A percentile compares a stretch with the other conserved stretches of the same genome.
Conservation (phyloP, 225 moss, liverwort and hornwort species). For the Physcomitrium patens region DNA sequence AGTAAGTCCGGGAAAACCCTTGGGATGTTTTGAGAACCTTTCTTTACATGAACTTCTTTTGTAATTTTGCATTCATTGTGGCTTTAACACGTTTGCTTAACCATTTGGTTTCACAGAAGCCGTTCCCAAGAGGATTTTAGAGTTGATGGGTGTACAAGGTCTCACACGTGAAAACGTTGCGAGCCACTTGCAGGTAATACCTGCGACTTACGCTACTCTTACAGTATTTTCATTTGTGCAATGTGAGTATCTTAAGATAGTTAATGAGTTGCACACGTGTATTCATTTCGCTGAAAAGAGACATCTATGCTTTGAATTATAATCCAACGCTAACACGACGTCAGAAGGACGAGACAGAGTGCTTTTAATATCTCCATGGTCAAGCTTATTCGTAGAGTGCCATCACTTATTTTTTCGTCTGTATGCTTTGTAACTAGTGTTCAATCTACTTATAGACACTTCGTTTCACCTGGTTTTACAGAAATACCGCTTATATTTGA, state of each 20-base stretch:
- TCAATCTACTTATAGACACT: conserved; percentile 13
- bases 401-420: background rate
- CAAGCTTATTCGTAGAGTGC: background rate
- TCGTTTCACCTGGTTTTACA: conserved; percentile 31
- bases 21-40: too few relatives aligned
- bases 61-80: background rate
- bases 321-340: too few relatives aligned
- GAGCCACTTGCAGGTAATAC: conserved; percentile 78
- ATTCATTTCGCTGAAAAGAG: too few relatives aligned
- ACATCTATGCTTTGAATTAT: too few relatives aligned
- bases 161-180: conserved; percentile 88
- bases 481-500: conserved; percentile 75
- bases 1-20: conserved; percentile 50
- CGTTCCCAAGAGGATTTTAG: conserved; percentile 87
- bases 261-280: too few relatives aligned
- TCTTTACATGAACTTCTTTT: too few relatives aligned
- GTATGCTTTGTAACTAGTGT: background rate
- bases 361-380: too few relatives aligned
- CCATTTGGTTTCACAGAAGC: conserved; percentile 69
- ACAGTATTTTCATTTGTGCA: too few relatives aligned
- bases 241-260: too few relatives aligned
- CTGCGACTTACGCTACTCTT: background rate
- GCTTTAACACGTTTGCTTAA: conserved; percentile 29
- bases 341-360: too few relatives aligned
- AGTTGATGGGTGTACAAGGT: conserved; percentile 86